Evolutionary conservation across 805 yeast species (phyloP).

Genomic region (Vanderwaltozyma tropicalis): DNA sequence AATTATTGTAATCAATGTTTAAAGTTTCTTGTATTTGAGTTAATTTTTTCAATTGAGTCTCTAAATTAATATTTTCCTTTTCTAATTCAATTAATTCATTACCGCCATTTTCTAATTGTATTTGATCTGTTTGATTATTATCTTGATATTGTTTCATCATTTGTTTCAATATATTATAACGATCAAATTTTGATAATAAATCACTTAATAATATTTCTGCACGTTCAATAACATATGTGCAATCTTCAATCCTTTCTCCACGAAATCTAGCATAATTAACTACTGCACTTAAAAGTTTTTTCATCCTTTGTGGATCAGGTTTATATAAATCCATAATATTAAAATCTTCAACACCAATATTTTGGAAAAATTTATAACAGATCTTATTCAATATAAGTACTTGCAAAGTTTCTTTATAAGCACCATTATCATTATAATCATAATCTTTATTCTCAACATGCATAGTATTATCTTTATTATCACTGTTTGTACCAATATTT

Average conservation of each 20-base stretch:
- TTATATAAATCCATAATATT: conserved; percentile 60
- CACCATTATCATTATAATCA: conserved; percentile 7
- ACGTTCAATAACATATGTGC: conserved; percentile 48
- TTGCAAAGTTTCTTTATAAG: conserved; percentile 34
- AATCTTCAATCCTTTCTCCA: conserved; percentile 63
- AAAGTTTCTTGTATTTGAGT: conserved; percentile 54
- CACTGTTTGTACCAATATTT: conserved; percentile 19
- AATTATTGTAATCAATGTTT: conserved; percentile 49
- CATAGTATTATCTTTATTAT: conserved; percentile 6
- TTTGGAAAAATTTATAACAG: conserved; percentile 50
- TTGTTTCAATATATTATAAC: conserved; percentile 30
- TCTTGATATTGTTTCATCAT: conserved; percentile 30
- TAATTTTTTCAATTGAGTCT: conserved; percentile 48
- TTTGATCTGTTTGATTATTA: conserved; percentile 14
- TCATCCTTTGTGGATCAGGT: conserved; percentile 62
- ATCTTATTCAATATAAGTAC: conserved; percentile 49
- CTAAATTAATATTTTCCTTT: conserved; percentile 45
- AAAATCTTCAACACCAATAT: conserved; percentile 72
- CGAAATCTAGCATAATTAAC: conserved; percentile 79
- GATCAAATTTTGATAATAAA: conserved; percentile 34
- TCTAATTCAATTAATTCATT: conserved; percentile 34
- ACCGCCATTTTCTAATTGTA: conserved; percentile 8
- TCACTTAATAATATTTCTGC: conserved; percentile 42
- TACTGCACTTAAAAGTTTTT: conserved; percentile 66
- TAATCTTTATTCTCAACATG: conserved; percentile 13